Base-by-base conservation (phyloP, 2,329 filamentous ascomycete species). In the Fusarium kyushuense region DNA sequence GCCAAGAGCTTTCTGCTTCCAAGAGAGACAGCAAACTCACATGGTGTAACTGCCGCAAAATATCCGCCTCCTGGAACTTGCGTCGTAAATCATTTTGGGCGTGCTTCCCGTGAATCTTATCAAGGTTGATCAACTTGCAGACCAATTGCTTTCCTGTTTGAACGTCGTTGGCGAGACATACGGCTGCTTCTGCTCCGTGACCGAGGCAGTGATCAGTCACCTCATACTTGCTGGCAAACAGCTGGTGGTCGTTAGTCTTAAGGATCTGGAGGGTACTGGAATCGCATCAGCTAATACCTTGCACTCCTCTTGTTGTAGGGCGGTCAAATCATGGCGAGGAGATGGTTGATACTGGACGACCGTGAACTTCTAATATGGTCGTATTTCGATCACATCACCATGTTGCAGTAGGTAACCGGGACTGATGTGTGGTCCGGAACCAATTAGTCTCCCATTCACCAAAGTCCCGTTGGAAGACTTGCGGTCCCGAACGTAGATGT, bases 111-210 rank as follows among this genome's bases (percentile, higher is more conserved):
- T 69, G 64, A 6, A 78, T 51, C 8, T 67, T 68, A 32, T 80
- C 79, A 3, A 90, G 72, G 54, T 86, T 80, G 52, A 92, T 80
- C 11, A 92, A 77, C 71, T 93, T 93, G 80, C 91, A 93, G 13
- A 89, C 90, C 21, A 92, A 67, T 71, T 93, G 91, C 56, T 82
- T 83, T 36, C 83, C 81, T 1, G 84, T 86, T 9, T 75, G 76
- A 25, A 79, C 75, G 17, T 91, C 83, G 4, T 84, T 74, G 10
- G 80, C 77, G 9, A 81, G 70, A 47, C 77, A 79, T 14, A 81
- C 79, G 17, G 72, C 64, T 16, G 75, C 80, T 60, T 81, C 78
- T 23, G 77, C 73, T 3, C 80, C 80, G 33, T 76, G 70, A 3
- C 80, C 80, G 11, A 82, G 74, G 41, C 79, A 78, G 14, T 76